Evolutionary conservation across 2,329 filamentous ascomycete species (phyloP), one percentile per base, ranked within the genome.

Genomic region (Botrytis squamosa): DNA sequence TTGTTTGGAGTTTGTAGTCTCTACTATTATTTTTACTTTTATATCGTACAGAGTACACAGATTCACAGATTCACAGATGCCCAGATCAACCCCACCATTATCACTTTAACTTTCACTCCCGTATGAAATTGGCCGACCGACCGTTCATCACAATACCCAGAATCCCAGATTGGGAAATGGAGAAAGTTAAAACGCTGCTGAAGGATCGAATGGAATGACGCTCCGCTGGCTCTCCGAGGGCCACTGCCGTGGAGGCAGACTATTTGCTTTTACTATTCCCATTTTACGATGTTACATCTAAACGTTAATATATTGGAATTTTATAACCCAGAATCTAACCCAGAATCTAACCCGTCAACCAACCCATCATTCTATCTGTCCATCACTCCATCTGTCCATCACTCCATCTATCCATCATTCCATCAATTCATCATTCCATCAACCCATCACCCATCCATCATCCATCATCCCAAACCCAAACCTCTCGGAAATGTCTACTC

Each of bases 191-290:
- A 55, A 16, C n/a, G 18, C 25, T 7, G 7, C 6, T 0, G 7
- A 29, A 9, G 3, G 18, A 57, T 25, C 59, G 7, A 9, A 14
- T 38, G 25, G 59, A n/a, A 40, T 38, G 59, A 62, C 59, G 59
- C 59, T 62, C 59, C 59, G 59, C 59, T 62, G 59, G 59, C 59
- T 38, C 59, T 40, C 36, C 36, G 59, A 38, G 59, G 59, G 36
- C 59, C 59, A 62, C 36, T 62, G 22, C 36, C 59, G 59, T 62
- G 59, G 59, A 62, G 59, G 59, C 22, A 62, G 59, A 62, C 59
- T 62, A n/a, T 40, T 55, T 55, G 52, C 5, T 29, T 10, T 29
- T 2, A 18, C 52, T 16, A 55, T 29, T 29, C 7, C n/a, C n/a
- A 3, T 29, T 55, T 55, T 29, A 8, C 25, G 6, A 55, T 29